These are phyloP conservation scores for Debaryomyces tyrocola DNA, from an alignment of 805 yeast species.

Conservation along the genomic window DNA sequence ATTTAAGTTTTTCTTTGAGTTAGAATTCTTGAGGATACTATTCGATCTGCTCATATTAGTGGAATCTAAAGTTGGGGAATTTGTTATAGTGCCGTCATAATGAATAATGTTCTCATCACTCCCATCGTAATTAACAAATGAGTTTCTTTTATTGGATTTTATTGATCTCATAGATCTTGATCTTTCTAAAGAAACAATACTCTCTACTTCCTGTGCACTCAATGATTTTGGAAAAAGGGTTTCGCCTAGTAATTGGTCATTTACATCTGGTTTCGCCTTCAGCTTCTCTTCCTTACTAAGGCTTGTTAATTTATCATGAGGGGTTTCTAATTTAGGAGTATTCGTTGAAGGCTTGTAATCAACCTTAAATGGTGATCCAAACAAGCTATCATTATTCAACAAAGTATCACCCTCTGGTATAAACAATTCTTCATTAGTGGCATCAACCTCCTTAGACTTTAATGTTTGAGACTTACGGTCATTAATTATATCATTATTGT, in stretches of 20 bases:
- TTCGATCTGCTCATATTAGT: constrained; percentile 29
- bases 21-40: constrained; percentile 40
- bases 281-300: background rate
- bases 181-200: constrained; percentile 71
- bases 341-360: constrained; percentile 4
- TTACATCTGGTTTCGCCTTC: constrained; percentile 4
- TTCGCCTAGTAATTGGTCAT: constrained; percentile 40
- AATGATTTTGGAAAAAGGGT: constrained; percentile 71
- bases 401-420: background rate
- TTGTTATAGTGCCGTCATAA: constrained; percentile 8
- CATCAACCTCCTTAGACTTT: background rate
- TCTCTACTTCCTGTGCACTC: constrained; percentile 67
- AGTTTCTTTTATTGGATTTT: constrained; percentile 35
- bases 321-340: background rate
- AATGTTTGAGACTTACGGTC: background rate
- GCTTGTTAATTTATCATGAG: background rate
- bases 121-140: constrained; percentile 41
- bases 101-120: constrained; percentile 41
- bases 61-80: constrained; percentile 12
- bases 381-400: constrained; percentile 11
- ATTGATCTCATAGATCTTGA: constrained; percentile 58
- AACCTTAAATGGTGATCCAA: constrained; percentile 37
- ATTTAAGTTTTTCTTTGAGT: constrained; percentile 18
- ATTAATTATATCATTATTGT: background rate
- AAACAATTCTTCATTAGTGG: background rate